Percentiles rank a stretch among this genome's conserved stretches.
Evolutionary conservation across 208 protist genomes (phyloP).

Genomic region (Acanthamoeba triangularis): DNA sequence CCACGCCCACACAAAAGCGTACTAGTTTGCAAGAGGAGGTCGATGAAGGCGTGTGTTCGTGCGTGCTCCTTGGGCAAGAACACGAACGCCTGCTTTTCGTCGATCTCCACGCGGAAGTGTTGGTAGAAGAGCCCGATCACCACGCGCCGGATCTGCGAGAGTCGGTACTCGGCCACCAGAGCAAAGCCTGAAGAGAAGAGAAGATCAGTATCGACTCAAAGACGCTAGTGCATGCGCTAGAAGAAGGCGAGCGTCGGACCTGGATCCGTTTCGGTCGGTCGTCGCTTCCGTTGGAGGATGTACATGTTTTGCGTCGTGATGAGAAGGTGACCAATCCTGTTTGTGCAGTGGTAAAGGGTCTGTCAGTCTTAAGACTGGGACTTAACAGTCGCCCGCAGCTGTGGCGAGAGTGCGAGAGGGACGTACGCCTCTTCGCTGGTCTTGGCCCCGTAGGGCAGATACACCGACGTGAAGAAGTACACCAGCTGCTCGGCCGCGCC

Average conservation of each 20-base stretch:
- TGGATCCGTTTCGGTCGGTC: constrained; percentile 32
- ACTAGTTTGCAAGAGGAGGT: constrained; percentile 29
- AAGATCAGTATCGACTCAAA: neutral
- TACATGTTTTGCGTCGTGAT: constrained; percentile 48
- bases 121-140: constrained; percentile 68
- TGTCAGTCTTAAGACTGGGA: too few species aligned
- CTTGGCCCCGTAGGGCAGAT: constrained; percentile 28
- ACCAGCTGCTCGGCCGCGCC: constrained; percentile 62
- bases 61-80: constrained; percentile 57
- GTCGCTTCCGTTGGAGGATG: constrained; percentile 58
- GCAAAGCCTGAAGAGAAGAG: constrained; percentile 9
- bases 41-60: constrained; percentile 48
- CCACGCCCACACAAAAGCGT: neutral
- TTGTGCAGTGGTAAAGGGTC: neutral
- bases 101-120: constrained; percentile 41
- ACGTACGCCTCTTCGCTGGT: constrained; percentile 39
- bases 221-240: too few species aligned
- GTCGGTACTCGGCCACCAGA: constrained; percentile 20
- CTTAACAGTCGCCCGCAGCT: too few species aligned
- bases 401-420: neutral
- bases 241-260: too few species aligned
- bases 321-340: constrained; percentile 25
- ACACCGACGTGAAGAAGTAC: constrained; percentile 56
- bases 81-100: constrained; percentile 14
- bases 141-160: constrained; percentile 3